Evolutionary conservation across 768 basidiomycete species (phyloP).

Genomic region (Chalciporus piperatus): DNA sequence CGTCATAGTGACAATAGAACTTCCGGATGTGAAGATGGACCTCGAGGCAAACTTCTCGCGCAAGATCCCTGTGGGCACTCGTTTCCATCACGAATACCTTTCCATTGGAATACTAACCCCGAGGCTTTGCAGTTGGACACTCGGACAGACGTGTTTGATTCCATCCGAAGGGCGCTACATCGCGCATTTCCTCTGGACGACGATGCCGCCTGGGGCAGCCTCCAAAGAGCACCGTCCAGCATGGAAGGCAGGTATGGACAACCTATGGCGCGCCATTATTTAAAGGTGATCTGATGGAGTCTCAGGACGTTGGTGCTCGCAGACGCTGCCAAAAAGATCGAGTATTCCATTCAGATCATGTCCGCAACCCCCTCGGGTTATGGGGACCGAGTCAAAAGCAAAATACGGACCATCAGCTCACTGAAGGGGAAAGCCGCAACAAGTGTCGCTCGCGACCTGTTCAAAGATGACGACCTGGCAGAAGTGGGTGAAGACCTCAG

Average conservation of each 20-base stretch:
- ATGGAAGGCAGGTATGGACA: conserved; percentile 24
- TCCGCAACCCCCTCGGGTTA: conserved; percentile 54
- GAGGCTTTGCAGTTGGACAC: conserved; percentile 26
- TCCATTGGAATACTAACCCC: not conserved
- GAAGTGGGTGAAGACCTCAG: conserved; percentile 15
- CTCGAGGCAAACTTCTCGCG: conserved; percentile 40
- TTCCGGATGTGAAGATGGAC: conserved; percentile 33
- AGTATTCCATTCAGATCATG: conserved; percentile 47
- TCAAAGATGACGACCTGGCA: conserved; percentile 4
- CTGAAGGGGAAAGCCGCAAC: conserved; percentile 14
- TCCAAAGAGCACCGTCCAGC: conserved; percentile 13
- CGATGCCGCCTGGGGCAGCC: conserved; percentile 27
- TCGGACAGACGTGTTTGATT: conserved; percentile 37
- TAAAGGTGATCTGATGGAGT: not conserved
- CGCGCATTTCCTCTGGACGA: conserved; percentile 21
- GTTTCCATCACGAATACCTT: not conserved
- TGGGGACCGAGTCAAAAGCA: conserved; percentile 30
- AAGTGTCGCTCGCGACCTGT: not conserved
- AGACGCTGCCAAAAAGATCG: conserved; percentile 43
- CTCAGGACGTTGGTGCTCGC: conserved; percentile 42
- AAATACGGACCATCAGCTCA: conserved; percentile 34
- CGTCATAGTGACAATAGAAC: conserved; percentile 11
- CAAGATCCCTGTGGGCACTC: conserved; percentile 39
- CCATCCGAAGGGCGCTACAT: conserved; percentile 40
- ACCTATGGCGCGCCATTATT: not conserved